Evolutionary conservation across 768 basidiomycete species (phyloP).

Genomic region (Pisolithus orientalis): DNA sequence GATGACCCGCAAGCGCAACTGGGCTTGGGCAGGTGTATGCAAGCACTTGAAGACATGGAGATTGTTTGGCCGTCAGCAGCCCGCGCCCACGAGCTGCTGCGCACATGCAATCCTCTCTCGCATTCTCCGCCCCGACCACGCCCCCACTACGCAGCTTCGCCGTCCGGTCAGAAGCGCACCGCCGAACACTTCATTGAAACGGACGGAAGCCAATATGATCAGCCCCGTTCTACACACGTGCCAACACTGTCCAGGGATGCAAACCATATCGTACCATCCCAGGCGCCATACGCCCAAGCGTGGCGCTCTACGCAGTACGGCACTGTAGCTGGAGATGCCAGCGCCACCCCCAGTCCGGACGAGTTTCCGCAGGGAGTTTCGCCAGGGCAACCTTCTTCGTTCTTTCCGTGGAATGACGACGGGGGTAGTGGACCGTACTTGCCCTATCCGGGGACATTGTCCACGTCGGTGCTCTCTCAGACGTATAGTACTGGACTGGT

Average conservation of each 20-base stretch:
- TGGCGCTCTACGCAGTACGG: slow-evolving; percentile 25
- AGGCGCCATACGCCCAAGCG: slow-evolving; percentile 18
- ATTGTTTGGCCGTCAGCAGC: slow-evolving; percentile 72
- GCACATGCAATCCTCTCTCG: background rate
- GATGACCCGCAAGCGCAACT: slow-evolving; percentile 63
- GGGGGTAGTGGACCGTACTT: slow-evolving; percentile 22
- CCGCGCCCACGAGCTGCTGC: slow-evolving; percentile 65
- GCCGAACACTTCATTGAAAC: slow-evolving; percentile 48
- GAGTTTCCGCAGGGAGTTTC: slow-evolving; percentile 8
- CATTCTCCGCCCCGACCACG: background rate
- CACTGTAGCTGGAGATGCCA: background rate
- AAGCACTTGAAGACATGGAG: slow-evolving; percentile 58
- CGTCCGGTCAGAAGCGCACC: slow-evolving; percentile 35
- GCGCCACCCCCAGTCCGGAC: background rate
- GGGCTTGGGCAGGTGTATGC: slow-evolving; percentile 63
- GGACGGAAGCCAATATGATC: slow-evolving; percentile 21
- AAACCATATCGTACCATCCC: slow-evolving; percentile 5
- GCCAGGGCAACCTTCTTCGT: slow-evolving; percentile 23
- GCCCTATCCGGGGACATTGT: slow-evolving; percentile 43
- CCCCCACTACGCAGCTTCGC: background rate
- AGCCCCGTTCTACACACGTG: slow-evolving; percentile 8
- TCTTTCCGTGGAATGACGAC: slow-evolving; percentile 41
- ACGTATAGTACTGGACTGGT: slow-evolving; percentile 69
- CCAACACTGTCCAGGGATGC: background rate
- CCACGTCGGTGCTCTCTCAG: slow-evolving; percentile 70